A percentile compares a stretch with the other conserved stretches of the same genome.
Conservation (phyloP, 1,284 basidiomycete genomes). For the Leccinum subatratum region DNA sequence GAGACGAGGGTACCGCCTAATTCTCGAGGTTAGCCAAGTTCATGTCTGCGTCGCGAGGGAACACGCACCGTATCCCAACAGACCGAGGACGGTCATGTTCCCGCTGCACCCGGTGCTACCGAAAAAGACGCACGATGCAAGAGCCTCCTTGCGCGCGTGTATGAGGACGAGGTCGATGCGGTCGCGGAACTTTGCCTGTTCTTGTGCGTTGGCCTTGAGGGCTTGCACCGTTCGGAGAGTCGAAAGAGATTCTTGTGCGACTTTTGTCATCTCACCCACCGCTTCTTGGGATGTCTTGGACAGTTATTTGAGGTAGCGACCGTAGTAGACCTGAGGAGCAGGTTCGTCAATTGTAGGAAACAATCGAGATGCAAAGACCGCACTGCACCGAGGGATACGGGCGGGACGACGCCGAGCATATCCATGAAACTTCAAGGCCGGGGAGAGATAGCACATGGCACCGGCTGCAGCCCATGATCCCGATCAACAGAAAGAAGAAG, state of each 20-base stretch:
- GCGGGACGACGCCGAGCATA: constrained; percentile 93
- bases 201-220: constrained; percentile 75
- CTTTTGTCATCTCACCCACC: constrained; percentile 91
- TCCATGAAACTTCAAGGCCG: constrained; percentile 74
- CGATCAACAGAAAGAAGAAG: background rate
- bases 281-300: constrained; percentile 92
- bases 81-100: no score
- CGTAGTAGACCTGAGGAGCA: constrained; percentile 78
- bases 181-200: constrained; percentile 32
- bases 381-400: constrained; percentile 84
- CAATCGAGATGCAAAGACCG: background rate
- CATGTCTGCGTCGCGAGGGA: no score
- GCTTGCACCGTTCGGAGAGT: constrained; percentile 92
- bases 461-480: constrained; percentile 53
- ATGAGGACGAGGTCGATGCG: no score
- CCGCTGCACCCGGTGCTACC: no score
- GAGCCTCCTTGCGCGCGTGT: no score
- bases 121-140: no score
- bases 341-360: background rate
- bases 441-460: constrained; percentile 95
- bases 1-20: no score
- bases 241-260: constrained; percentile 84
- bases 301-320: constrained; percentile 88
- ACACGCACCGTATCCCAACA: no score
- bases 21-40: no score